A percentile compares a stretch with the other conserved stretches of the same genome.
phyloP scores from a whole-genome alignment of 768 basidiomycete species.

The Lentinus tigrinus region DNA sequence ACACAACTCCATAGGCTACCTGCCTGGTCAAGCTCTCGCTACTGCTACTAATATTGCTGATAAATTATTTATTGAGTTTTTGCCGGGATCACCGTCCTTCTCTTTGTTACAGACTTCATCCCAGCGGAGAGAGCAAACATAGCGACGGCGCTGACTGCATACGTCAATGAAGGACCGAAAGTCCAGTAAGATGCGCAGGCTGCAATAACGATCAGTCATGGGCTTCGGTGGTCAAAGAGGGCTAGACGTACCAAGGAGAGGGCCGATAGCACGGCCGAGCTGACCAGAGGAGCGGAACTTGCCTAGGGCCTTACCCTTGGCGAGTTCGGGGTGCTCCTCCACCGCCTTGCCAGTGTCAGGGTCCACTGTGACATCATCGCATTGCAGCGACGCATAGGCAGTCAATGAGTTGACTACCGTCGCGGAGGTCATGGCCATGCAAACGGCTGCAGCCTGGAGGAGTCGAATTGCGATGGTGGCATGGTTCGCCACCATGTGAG shows the following conservation, averaged over 20 bases:
- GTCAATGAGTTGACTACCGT: slow-evolving; percentile 95
- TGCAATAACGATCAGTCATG: slow-evolving; percentile 28
- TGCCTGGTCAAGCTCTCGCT: too few species aligned
- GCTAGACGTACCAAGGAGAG: slow-evolving; percentile 68
- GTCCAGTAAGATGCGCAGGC: slow-evolving; percentile 90
- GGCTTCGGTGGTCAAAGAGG: neutral
- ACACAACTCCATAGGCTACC: too few species aligned
- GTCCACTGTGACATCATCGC: slow-evolving; percentile 66
- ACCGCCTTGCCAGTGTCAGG: slow-evolving; percentile 53
- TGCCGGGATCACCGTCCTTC: slow-evolving; percentile 3
- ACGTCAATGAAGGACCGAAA: slow-evolving; percentile 79
- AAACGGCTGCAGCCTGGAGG: slow-evolving; percentile 71
- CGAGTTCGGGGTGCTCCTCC: slow-evolving; percentile 62
- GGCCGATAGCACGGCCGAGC: slow-evolving; percentile 89
- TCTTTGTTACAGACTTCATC: slow-evolving; percentile 45
- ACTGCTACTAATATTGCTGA: neutral
- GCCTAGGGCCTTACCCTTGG: slow-evolving; percentile 84
- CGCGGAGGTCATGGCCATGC: slow-evolving; percentile 91
- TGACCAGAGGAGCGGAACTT: slow-evolving; percentile 91
- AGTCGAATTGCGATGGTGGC: slow-evolving; percentile 48
- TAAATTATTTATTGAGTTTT: neutral
- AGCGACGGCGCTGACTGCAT: slow-evolving; percentile 57
- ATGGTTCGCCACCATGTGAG: slow-evolving; percentile 46
- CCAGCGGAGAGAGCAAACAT: slow-evolving; percentile 58
- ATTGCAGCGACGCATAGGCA: slow-evolving; percentile 86